phyloP scores from a whole-genome alignment of 2,329 filamentous ascomycete genomes.

The Lasiodiplodia hormozganensis region DNA sequence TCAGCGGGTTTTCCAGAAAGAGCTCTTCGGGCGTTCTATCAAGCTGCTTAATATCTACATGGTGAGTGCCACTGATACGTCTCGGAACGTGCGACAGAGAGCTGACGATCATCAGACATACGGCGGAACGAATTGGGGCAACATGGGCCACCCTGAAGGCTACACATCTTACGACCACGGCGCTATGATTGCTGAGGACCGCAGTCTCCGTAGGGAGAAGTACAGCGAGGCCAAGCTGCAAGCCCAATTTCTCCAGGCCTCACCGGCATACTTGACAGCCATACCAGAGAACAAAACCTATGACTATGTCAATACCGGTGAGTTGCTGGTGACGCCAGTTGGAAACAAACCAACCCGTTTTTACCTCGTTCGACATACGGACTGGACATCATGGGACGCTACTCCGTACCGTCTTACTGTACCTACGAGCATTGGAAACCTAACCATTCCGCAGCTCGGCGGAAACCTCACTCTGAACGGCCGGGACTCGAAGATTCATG shows the following conservation, averaged over 20 bases:
- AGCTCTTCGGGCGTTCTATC: slow-evolving; percentile 69
- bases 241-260: slow-evolving; percentile 76
- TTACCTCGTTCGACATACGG: slow-evolving; percentile 70
- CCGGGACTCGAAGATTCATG: slow-evolving; percentile 71
- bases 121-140: slow-evolving; percentile 86
- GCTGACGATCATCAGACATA: slow-evolving; percentile 57
- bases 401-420: slow-evolving; percentile 70
- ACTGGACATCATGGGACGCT: slow-evolving; percentile 64
- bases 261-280: slow-evolving; percentile 70
- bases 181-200: slow-evolving; percentile 71
- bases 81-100: background rate
- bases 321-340: slow-evolving; percentile 68
- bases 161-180: slow-evolving; percentile 67
- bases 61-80: slow-evolving; percentile 52
- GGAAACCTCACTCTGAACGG: slow-evolving; percentile 66
- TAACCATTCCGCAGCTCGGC: slow-evolving; percentile 66
- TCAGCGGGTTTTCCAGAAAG: slow-evolving; percentile 82
- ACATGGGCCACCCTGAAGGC: slow-evolving; percentile 68
- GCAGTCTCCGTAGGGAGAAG: slow-evolving; percentile 73
- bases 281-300: slow-evolving; percentile 40
- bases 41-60: slow-evolving; percentile 78
- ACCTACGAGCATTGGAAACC: slow-evolving; percentile 61
- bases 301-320: slow-evolving; percentile 48
- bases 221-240: slow-evolving; percentile 80
- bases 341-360: slow-evolving; percentile 62